A percentile compares a stretch with the other conserved stretches of the same genome.
Evolutionary conservation across 2,329 filamentous ascomycete species (phyloP).

Genomic region (Ceratocystis variospora): DNA sequence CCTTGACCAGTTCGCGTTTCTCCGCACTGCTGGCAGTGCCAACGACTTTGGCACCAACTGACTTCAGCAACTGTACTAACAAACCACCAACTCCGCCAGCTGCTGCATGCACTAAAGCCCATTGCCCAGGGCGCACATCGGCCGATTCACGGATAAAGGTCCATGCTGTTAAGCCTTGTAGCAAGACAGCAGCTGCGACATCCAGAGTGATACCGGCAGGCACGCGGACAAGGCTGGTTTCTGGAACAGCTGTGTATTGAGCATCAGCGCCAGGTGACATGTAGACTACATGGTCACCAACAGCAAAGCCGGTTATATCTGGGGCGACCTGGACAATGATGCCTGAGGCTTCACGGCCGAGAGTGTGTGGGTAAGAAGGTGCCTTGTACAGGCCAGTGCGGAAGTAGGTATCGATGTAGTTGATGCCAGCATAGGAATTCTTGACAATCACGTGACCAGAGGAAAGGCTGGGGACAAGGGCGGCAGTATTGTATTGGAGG

Average conservation of each 20-base stretch:
- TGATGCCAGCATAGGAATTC: conserved; percentile 49
- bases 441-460: conserved; percentile 46
- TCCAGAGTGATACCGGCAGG: conserved; percentile 48
- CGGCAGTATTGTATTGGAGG: conserved; percentile 44
- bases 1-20: conserved; percentile 56
- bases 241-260: conserved; percentile 41
- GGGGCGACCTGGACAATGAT: conserved; percentile 49
- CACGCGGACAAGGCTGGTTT: conserved; percentile 44
- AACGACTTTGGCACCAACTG: conserved; percentile 63
- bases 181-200: conserved; percentile 51
- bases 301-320: conserved; percentile 40
- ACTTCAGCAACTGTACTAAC: conserved; percentile 59
- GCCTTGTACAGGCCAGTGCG: conserved; percentile 62
- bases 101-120: conserved; percentile 72
- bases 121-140: conserved; percentile 62
- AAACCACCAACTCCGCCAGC: conserved; percentile 69
- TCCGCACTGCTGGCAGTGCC: conserved; percentile 61
- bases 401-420: conserved; percentile 61
- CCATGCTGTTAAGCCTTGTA: conserved; percentile 74
- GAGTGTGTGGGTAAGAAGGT: conserved; percentile 49
- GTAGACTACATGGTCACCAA: conserved; percentile 61
- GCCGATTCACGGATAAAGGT: conserved; percentile 65
- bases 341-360: conserved; percentile 69
- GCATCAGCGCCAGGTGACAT: conserved; percentile 43
- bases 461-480: conserved; percentile 36